These are phyloP conservation scores for Nymphaea thermarum DNA, from an alignment of 164 flowering plant genomes.

Conservation along the genomic window DNA sequence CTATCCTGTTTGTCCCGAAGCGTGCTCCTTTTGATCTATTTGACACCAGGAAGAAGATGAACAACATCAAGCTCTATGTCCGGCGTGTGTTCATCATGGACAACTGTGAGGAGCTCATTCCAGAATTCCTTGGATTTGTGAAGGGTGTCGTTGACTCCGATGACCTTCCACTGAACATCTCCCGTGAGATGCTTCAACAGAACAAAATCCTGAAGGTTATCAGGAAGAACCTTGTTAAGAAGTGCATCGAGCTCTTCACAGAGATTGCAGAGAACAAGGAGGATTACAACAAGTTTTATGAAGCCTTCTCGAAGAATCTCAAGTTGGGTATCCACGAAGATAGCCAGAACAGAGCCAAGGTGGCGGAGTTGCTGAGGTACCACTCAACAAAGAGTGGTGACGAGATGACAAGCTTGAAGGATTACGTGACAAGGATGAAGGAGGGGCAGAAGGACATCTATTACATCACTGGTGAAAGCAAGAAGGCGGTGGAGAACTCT, in stretches of 20 bases:
- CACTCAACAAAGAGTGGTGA: conserved; percentile 35
- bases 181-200: conserved; percentile 14
- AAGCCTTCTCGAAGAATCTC: conserved; percentile 24
- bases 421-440: conserved; percentile 19
- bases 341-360: conserved; percentile 22
- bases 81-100: conserved; percentile 17
- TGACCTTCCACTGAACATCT: conserved; percentile 15
- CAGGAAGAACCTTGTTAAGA: conserved; percentile 29
- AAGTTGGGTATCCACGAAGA: conserved; percentile 35
- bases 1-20: conserved; percentile 13
- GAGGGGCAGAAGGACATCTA: conserved; percentile 21
- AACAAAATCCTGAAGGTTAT: conserved; percentile 23
- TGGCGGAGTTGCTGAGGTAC: conserved; percentile 26
- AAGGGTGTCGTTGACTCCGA: conserved; percentile 16
- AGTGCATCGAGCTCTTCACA: conserved; percentile 24
- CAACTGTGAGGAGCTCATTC: conserved; percentile 20
- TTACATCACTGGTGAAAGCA: conserved; percentile 17
- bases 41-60: conserved; percentile 22
- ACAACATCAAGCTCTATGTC: conserved; percentile 20
- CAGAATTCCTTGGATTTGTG: conserved; percentile 22
- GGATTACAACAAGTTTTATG: conserved; percentile 23
- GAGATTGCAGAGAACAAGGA: conserved; percentile 21
- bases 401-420: conserved; percentile 28
- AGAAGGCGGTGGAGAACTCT: conserved; percentile 21
- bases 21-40: conserved; percentile 15